phyloP scores from a whole-genome alignment of 2,329 filamentous ascomycete species.

The Teratosphaeria viscida region DNA sequence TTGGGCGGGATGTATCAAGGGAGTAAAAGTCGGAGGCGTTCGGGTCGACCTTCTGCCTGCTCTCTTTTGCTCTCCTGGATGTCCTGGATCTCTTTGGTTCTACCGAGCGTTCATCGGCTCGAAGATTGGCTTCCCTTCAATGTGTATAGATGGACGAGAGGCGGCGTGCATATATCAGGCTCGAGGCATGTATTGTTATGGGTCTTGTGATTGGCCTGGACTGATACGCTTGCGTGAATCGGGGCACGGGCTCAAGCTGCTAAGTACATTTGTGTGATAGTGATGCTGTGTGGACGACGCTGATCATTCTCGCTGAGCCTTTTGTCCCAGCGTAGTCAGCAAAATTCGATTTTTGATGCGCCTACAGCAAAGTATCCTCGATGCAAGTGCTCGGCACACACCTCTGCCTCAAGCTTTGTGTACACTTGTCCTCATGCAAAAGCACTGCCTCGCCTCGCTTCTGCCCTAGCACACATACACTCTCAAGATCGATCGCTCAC shows the following conservation, averaged over 20 bases:
- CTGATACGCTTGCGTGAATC: not conserved
- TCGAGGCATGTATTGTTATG: not conserved
- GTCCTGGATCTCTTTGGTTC: not conserved
- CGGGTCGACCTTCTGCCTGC: not conserved
- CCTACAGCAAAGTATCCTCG: not conserved
- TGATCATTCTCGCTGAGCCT: not conserved
- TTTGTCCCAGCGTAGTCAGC: not conserved
- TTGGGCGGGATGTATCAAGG: slow-evolving; percentile 86
- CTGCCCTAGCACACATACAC: not conserved
- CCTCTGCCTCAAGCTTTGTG: not conserved
- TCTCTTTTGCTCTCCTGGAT: not conserved
- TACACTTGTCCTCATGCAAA: not conserved
- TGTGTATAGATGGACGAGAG: not conserved
- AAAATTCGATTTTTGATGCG: not conserved
- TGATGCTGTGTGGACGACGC: not conserved
- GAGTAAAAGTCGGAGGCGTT: slow-evolving; percentile 41
- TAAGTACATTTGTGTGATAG: not conserved
- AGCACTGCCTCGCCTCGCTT: not conserved
- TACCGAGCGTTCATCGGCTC: not conserved
- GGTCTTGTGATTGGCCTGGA: not conserved
- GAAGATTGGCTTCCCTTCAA: not conserved
- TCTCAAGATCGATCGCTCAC: not conserved
- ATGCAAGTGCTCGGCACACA: not conserved
- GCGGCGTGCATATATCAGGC: not conserved
- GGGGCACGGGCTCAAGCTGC: not conserved